These are phyloP conservation scores for Claviceps cyperi DNA, from an alignment of 2,329 filamentous ascomycete species.

Conservation along the genomic window DNA sequence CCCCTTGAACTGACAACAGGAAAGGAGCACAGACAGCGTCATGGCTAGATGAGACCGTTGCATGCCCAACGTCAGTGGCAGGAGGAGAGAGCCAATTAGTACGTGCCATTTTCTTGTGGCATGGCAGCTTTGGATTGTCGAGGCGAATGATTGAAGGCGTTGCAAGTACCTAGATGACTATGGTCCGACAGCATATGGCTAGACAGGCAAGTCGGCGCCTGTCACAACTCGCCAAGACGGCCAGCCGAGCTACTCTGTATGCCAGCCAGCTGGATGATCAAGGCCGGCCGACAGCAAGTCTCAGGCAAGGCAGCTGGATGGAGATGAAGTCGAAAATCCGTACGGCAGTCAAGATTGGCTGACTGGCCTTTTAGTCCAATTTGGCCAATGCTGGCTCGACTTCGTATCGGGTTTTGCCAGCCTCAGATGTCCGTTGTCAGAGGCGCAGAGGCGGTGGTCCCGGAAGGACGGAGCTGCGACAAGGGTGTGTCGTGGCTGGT, in stretches of 20 bases:
- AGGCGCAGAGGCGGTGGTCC: conserved; percentile 4
- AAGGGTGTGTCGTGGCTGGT: conserved; percentile 4
- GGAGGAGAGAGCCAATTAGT: neutral
- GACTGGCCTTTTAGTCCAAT: neutral
- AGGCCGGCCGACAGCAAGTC: neutral
- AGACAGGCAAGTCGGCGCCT: neutral
- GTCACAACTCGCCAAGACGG: neutral
- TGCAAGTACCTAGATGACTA: neutral
- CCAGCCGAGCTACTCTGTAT: neutral
- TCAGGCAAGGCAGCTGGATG: neutral
- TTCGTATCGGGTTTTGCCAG: neutral
- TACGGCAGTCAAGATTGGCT: neutral
- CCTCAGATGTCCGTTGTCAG: conserved; percentile 1
- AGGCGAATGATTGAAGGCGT: neutral
- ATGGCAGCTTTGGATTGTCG: neutral
- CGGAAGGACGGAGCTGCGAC: conserved; percentile 3
- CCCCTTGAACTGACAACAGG: neutral
- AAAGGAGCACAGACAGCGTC: neutral
- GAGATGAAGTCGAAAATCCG: neutral
- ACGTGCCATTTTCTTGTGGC: neutral
- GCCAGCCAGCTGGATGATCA: neutral
- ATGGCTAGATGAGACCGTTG: neutral
- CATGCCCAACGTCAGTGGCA: neutral
- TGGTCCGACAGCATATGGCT: neutral
- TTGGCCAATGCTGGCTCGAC: neutral